Evolutionary conservation across 805 yeast species (phyloP), one percentile per base, ranked within the genome.

Genomic region (Zygosaccharomyces gambellarensis): DNA sequence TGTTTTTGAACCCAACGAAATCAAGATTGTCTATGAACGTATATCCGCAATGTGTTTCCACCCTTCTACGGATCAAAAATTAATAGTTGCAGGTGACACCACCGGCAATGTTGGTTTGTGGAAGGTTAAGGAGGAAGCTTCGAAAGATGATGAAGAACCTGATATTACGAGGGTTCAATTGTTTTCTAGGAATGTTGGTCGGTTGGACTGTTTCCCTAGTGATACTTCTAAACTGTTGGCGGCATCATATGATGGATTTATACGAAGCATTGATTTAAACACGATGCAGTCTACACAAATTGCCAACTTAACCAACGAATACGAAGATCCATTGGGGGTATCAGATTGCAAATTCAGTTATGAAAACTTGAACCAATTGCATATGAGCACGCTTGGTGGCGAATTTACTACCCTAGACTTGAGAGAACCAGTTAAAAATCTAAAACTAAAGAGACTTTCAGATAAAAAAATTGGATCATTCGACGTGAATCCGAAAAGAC

Each of bases 381-480:
- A 82, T 60, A 77, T 86, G 61, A 80, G 96, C 0, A 90, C 98
- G 0, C 71, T 92, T 45, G 73, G 77, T 4, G 99, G 99, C 1
- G 83, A 83, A 50, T 85, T 92, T 64, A 81, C 87, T 19, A 75
- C 73, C n/a, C 75, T 83, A 52, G 98, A 92, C 64, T 47, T 81
- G 10, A 72, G 99, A 54, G 73, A 74, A 43, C 72, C 71, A 50
- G 55, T 67, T 2, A 55, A 62, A 10, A 50, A 58, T 2, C 46
- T 58, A 1, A 57, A 67, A 4, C 68, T 82, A n/a, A 71, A 76
- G 39, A 73, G 95, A 54, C 65, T 90, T 12, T 88, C 90, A 49
- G 95, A 87, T 60, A 90, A 92, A 63, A 94, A 94, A 63, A 90
- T 94, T 48, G 98, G 98, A 0, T 89, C 95, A 0, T 88, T 94